Conservation (phyloP, 768 basidiomycete species). For the Neoboletus magnificus region DNA sequence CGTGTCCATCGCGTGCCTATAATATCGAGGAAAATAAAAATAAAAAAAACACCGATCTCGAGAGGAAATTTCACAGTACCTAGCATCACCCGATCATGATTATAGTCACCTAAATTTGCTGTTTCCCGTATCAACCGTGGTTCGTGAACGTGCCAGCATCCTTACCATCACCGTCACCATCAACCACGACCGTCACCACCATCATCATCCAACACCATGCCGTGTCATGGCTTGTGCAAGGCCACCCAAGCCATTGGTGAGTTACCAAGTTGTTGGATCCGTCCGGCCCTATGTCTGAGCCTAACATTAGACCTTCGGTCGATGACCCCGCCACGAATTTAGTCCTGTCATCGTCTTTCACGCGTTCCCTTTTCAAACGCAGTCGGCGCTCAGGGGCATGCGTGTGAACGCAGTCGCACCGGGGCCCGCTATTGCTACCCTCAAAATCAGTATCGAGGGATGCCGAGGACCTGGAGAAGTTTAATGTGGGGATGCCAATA, state of each 20-base stretch:
- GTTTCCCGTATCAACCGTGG: background rate
- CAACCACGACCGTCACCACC: background rate
- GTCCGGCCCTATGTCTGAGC: background rate
- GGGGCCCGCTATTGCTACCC: too few species aligned
- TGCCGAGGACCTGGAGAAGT: too few species aligned
- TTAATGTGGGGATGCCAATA: too few species aligned
- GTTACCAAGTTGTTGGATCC: background rate
- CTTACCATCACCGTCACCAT: background rate
- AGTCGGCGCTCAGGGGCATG: background rate
- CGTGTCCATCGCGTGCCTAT: background rate
- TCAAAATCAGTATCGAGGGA: too few species aligned
- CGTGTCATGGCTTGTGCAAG: background rate
- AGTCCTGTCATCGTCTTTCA: background rate
- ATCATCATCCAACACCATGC: background rate
- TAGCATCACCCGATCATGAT: background rate
- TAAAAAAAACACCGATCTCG: background rate
- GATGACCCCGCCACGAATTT: background rate
- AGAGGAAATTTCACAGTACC: background rate
- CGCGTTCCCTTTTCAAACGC: background rate
- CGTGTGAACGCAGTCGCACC: background rate
- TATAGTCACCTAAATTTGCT: background rate
- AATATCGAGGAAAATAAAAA: background rate
- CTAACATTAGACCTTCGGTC: background rate
- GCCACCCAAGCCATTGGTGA: background rate
- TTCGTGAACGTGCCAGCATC: background rate